These are phyloP conservation scores for Sugiyamaella valdiviana DNA, from an alignment of 805 yeast species.

Conservation along the genomic window DNA sequence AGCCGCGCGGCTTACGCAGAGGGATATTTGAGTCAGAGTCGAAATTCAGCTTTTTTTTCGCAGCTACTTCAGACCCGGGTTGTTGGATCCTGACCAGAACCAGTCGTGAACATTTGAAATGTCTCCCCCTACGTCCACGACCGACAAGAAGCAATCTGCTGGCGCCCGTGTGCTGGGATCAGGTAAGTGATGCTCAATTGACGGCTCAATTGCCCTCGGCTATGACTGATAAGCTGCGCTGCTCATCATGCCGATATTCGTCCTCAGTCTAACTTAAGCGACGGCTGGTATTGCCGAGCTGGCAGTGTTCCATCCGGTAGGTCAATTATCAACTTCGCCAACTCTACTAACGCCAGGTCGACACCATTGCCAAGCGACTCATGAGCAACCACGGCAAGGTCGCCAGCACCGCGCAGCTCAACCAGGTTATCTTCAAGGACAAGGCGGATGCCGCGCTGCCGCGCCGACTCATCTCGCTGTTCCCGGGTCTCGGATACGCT, in stretches of 20 bases:
- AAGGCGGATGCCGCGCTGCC: slow-evolving; percentile 67
- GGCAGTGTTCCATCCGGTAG: slow-evolving; percentile 90
- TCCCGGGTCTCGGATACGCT: slow-evolving; percentile 98
- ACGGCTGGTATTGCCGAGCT: slow-evolving; percentile 96
- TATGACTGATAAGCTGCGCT: not conserved
- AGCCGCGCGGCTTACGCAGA: not conserved
- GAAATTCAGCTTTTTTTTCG: not conserved
- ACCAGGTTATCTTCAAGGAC: slow-evolving; percentile 79
- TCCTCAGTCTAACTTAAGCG: slow-evolving; percentile 48
- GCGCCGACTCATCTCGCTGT: slow-evolving; percentile 70
- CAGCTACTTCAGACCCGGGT: not conserved
- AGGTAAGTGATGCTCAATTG: slow-evolving; percentile 25
- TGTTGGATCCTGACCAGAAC: not conserved
- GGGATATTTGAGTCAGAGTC: not conserved
- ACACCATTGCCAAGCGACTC: slow-evolving; percentile 94
- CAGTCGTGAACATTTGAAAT: no score
- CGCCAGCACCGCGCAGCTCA: slow-evolving; percentile 57
- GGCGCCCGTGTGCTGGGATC: slow-evolving; percentile 89
- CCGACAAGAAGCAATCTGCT: slow-evolving; percentile 77
- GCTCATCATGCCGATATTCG: no score
- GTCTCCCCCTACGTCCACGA: slow-evolving; percentile 26
- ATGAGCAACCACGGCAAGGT: slow-evolving; percentile 80
- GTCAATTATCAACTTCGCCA: not conserved
- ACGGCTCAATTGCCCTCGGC: not conserved
- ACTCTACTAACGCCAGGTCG: slow-evolving; percentile 47